phyloP scores from a whole-genome alignment of 257 asterid genomes.

The Solanum chiquidenum region DNA sequence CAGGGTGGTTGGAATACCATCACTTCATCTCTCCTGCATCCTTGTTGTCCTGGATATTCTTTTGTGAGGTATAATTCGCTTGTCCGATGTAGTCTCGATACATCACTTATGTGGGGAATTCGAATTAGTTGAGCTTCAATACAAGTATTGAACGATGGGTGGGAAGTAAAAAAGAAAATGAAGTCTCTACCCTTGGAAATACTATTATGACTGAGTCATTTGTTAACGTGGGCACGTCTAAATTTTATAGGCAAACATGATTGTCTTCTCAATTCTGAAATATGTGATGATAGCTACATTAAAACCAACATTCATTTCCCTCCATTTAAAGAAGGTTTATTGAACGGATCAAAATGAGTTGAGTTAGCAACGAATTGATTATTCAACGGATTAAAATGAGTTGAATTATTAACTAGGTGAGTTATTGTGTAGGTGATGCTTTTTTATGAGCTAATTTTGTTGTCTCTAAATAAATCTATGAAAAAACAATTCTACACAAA shows the following conservation, averaged over 20 bases:
- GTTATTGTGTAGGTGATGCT: background rate
- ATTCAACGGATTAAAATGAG: too few species aligned
- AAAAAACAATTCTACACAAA: too few species aligned
- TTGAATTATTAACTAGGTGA: background rate
- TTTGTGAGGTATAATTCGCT: background rate
- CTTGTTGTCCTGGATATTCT: background rate
- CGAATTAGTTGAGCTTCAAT: background rate
- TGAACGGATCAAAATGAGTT: too few species aligned
- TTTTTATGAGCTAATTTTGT: background rate
- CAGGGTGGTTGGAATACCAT: background rate
- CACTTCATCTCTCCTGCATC: background rate
- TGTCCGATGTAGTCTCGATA: background rate
- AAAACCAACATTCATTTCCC: background rate
- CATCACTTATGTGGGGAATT: fast-evolving
- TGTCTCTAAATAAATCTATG: too few species aligned
- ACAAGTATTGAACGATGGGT: background rate
- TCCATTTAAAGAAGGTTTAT: background rate
- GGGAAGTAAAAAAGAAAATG: background rate
- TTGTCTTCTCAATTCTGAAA: background rate
- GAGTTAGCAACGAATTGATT: too few species aligned
- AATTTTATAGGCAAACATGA: background rate
- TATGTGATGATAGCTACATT: background rate
- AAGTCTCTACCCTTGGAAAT: background rate
- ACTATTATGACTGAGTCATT: background rate
- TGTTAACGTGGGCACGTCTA: background rate